phyloP scores from a whole-genome alignment of 345 rosid genomes.

The Hibiscus mutabilis region DNA sequence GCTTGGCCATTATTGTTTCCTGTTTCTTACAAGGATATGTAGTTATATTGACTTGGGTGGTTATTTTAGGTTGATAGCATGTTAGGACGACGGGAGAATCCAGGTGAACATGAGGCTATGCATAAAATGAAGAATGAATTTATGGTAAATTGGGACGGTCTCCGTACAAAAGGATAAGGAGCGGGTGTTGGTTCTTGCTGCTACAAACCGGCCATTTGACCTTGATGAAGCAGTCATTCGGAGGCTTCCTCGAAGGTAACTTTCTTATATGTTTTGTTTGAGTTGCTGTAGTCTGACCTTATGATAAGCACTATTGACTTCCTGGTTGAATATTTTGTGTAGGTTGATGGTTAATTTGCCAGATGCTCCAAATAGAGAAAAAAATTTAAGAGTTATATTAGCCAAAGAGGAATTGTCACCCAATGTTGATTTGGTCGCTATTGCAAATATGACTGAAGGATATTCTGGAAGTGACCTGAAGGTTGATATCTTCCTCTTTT shows the following conservation, averaged over 20 bases:
- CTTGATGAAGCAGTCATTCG: slow-evolving; percentile 98
- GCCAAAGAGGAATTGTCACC: slow-evolving; percentile 81
- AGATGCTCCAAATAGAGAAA: slow-evolving; percentile 70
- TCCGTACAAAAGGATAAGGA: slow-evolving; percentile 95
- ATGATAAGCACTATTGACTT: slow-evolving; percentile 1
- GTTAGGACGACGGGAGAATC: slow-evolving; percentile 97
- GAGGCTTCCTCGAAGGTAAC: slow-evolving; percentile 88
- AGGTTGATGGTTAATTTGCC: slow-evolving; percentile 98
- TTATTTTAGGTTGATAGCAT: slow-evolving; percentile 86
- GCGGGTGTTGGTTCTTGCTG: slow-evolving; percentile 90
- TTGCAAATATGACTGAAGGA: slow-evolving; percentile 88
- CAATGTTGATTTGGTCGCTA: slow-evolving; percentile 70
- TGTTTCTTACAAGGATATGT: background rate
- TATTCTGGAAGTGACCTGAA: slow-evolving; percentile 96
- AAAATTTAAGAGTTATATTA: slow-evolving; percentile 70
- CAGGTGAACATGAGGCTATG: slow-evolving; percentile 99
- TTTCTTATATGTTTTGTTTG: background rate
- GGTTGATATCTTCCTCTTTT: slow-evolving; percentile 30
- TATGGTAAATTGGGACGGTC: slow-evolving; percentile 98
- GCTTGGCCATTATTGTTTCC: background rate
- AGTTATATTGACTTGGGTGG: background rate
- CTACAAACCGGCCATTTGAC: slow-evolving; percentile 95
- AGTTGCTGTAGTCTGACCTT: background rate
- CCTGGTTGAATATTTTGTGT: slow-evolving; percentile 18
- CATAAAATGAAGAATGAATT: slow-evolving; percentile 99